A percentile compares a stretch with the other conserved stretches of the same genome.
Conservation (phyloP, 2,329 filamentous ascomycete genomes). For the Penicillium concentricum region DNA sequence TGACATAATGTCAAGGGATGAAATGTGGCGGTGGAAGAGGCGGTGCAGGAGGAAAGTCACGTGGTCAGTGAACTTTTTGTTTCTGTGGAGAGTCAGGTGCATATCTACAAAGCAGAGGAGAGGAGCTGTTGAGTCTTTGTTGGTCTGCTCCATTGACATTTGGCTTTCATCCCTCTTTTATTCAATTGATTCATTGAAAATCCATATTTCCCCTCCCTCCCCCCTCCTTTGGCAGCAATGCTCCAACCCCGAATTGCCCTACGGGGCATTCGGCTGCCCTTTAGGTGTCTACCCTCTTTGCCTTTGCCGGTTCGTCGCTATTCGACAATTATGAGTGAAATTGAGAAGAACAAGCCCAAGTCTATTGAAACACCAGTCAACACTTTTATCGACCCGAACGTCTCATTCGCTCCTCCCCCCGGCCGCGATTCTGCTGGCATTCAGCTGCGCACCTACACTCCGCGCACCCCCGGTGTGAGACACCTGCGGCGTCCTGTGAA, state of each 20-base stretch:
- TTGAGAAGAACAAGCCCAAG: conserved; percentile 28
- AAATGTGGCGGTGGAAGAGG: conserved; percentile 5
- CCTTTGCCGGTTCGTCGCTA: conserved; percentile 50
- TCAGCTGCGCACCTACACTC: conserved; percentile 81
- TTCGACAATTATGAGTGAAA: conserved; percentile 48
- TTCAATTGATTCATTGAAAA: background rate
- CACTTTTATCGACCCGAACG: conserved; percentile 30
- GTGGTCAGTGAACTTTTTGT: conserved; percentile 25
- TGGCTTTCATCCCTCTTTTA: background rate
- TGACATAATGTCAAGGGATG: background rate
- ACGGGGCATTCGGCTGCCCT: conserved; percentile 50
- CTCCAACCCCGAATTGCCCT: conserved; percentile 65
- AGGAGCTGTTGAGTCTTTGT: conserved; percentile 1
- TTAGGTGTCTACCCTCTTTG: conserved; percentile 46
- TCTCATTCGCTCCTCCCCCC: conserved; percentile 48
- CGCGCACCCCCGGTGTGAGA: conserved; percentile 85
- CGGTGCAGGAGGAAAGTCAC: conserved; percentile 11
- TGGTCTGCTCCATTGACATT: conserved; percentile 5
- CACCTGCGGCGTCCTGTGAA: conserved; percentile 92
- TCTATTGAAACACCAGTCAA: conserved; percentile 32
- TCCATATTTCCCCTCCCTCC: background rate
- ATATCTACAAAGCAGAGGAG: conserved; percentile 4
- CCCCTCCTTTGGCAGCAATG: conserved; percentile 47
- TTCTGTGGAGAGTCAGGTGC: conserved; percentile 1
- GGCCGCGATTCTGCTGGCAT: conserved; percentile 42